Conservation (phyloP, 306 rosid genomes). For the Astragalus membranaceus region DNA sequence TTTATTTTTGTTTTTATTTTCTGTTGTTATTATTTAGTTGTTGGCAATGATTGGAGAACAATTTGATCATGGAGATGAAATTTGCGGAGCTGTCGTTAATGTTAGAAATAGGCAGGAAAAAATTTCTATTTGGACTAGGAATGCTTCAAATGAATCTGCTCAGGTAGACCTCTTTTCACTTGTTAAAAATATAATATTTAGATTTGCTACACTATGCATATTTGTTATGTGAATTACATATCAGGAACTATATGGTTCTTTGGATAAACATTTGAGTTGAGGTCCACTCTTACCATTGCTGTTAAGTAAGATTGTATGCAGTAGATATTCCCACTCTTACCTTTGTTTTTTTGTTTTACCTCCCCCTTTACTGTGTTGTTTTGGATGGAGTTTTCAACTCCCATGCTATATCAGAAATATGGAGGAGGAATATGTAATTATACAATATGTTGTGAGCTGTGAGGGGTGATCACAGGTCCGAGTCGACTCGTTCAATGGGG, state of each 20-base stretch:
- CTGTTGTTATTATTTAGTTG: constrained; percentile 43
- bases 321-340: no score
- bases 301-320: background rate
- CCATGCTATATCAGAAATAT: background rate
- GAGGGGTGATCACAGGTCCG: no score
- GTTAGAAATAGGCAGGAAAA: constrained; percentile 58
- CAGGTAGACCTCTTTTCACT: constrained; percentile 49
- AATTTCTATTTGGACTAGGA: constrained; percentile 81
- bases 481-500: no score
- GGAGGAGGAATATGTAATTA: background rate
- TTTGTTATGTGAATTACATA: background rate
- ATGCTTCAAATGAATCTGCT: constrained; percentile 78
- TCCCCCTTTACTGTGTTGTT: background rate
- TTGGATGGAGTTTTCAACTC: background rate
- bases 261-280: background rate
- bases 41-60: constrained; percentile 98
- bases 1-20: background rate
- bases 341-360: no score
- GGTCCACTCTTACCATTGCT: background rate
- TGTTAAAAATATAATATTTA: background rate
- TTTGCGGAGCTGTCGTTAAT: constrained; percentile 95
- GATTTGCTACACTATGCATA: background rate
- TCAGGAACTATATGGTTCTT: background rate
- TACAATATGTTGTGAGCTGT: background rate
- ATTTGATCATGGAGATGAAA: constrained; percentile 91